Conservation (phyloP, 108 stramenopile genomes). For the Conticribra guillardii region DNA sequence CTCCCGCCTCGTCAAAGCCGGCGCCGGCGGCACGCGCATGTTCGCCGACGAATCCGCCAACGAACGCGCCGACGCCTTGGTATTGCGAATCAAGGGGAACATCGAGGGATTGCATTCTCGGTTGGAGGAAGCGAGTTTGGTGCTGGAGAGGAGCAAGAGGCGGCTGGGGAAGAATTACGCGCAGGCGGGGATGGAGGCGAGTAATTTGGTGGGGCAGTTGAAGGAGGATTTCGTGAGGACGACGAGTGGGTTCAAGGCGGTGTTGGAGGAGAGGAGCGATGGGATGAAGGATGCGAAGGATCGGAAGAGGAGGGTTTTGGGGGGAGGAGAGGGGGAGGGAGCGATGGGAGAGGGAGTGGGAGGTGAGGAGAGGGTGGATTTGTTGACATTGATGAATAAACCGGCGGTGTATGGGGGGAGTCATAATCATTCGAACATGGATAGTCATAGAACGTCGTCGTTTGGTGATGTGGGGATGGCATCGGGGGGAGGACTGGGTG, state of each 20-base stretch:
- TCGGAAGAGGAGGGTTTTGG: conserved; percentile 74
- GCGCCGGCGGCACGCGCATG: conserved; percentile 66
- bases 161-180: conserved; percentile 67
- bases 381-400: conserved; percentile 63
- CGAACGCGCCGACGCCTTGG: conserved; percentile 71
- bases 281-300: conserved; percentile 78
- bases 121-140: conserved; percentile 67
- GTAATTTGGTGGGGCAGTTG: conserved; percentile 78
- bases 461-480: conserved; percentile 22
- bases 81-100: conserved; percentile 74
- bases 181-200: conserved; percentile 84
- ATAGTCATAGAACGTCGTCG: conserved; percentile 4
- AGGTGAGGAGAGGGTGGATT: conserved; percentile 58
- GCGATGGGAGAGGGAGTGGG: conserved; percentile 44
- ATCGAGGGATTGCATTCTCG: conserved; percentile 79
- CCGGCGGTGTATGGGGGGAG: conserved; percentile 65
- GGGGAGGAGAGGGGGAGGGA: conserved; percentile 44
- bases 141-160: conserved; percentile 69
- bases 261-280: conserved; percentile 81
- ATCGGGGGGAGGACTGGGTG: conserved; percentile 26
- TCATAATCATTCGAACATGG: neutral
- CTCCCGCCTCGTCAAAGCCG: conserved; percentile 66
- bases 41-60: conserved; percentile 64
- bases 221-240: conserved; percentile 83
- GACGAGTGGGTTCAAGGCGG: conserved; percentile 79